phyloP scores from a whole-genome alignment of 768 basidiomycete genomes.

The Clathrus columnatus region DNA sequence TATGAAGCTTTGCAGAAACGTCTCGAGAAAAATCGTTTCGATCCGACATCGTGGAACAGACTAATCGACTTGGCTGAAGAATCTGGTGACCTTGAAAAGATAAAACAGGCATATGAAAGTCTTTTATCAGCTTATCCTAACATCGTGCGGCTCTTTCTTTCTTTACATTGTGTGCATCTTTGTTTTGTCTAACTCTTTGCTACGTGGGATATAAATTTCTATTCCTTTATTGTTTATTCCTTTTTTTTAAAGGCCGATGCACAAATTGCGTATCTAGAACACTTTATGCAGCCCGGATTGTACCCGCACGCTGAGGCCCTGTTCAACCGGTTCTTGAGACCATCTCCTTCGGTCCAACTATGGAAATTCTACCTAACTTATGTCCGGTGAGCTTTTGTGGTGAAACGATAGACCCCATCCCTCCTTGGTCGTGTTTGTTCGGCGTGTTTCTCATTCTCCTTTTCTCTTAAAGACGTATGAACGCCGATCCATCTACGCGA shows the following conservation, averaged over 20 bases:
- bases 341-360: conserved; percentile 80
- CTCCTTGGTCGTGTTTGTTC: not conserved
- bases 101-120: conserved; percentile 74
- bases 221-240: conserved; percentile 10
- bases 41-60: conserved; percentile 71
- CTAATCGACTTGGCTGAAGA: conserved; percentile 71
- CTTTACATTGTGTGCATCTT: conserved; percentile 13
- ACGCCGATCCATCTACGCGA: conserved; percentile 56
- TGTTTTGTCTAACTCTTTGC: conserved; percentile 4
- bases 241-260: conserved; percentile 54
- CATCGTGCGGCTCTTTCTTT: conserved; percentile 56
- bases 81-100: conserved; percentile 68
- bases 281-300: conserved; percentile 56
- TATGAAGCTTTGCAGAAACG: conserved; percentile 56
- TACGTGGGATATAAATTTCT: not conserved
- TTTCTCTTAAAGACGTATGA: conserved; percentile 46
- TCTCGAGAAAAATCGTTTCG: conserved; percentile 58
- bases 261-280: conserved; percentile 77
- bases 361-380: conserved; percentile 94
- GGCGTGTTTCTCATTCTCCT: conserved; percentile 11
- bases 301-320: conserved; percentile 75
- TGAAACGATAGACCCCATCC: not conserved
- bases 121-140: conserved; percentile 84
- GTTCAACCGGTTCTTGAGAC: conserved; percentile 81
- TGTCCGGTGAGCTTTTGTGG: conserved; percentile 56